Evolutionary conservation across 192 early-diverging fungal species (phyloP).

Genomic region (Irineochytrium annulatum): DNA sequence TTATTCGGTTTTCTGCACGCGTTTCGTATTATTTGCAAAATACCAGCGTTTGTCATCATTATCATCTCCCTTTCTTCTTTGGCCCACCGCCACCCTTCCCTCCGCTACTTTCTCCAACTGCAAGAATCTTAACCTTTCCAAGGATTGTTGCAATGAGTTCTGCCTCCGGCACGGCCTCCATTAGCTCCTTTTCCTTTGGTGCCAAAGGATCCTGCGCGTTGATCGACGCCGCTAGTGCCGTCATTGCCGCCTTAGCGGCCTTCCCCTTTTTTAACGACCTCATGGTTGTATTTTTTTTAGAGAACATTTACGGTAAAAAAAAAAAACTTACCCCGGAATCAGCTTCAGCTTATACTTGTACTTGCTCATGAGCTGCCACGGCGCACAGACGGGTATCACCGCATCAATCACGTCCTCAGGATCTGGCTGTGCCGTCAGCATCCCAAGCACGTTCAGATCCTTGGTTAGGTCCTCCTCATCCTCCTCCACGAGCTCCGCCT

Average conservation of each 20-base stretch:
- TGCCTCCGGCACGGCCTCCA: conserved; percentile 77
- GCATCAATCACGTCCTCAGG: conserved; percentile 73
- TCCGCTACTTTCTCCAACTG: no score
- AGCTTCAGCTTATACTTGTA: conserved; percentile 97
- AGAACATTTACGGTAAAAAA: neutral
- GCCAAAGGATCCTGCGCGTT: conserved; percentile 12
- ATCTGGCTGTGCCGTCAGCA: conserved; percentile 74
- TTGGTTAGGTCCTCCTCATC: conserved; percentile 25
- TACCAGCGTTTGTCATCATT: no score
- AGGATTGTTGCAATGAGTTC: conserved; percentile 80
- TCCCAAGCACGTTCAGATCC: conserved; percentile 56
- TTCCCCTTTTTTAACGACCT: conserved; percentile 86
- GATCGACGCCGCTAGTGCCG: neutral
- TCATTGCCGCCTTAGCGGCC: conserved; percentile 54
- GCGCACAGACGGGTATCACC: conserved; percentile 92
- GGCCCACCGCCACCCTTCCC: conserved; percentile 14
- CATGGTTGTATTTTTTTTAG: neutral
- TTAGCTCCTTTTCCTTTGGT: conserved; percentile 60
- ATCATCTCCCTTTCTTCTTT: conserved; percentile 3
- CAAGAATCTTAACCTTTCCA: conserved; percentile 79
- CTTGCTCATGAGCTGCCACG: conserved; percentile 76
- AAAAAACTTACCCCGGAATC: conserved; percentile 60
- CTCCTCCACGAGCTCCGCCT: neutral
- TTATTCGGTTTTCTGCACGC: no score
- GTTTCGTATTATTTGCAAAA: no score